Conservation (phyloP, 495 filamentous ascomycete genomes). For the Penicillium paxilli region DNA sequence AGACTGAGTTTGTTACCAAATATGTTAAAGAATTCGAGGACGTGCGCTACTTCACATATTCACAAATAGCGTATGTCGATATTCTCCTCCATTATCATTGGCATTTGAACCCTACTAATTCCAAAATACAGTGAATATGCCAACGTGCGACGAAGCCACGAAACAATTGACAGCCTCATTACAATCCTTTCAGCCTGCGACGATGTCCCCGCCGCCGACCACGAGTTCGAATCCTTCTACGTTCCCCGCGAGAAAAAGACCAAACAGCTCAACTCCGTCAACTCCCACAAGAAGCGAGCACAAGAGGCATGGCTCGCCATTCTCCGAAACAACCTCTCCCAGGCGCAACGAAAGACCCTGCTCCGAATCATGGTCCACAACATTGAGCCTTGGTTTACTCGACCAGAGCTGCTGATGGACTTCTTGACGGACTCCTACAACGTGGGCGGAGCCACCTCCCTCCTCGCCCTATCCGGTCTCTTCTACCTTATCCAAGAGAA, state of each 20-base stretch:
- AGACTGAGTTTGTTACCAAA: conserved; percentile 70
- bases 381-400: conserved; percentile 85
- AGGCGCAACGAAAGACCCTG: conserved; percentile 74
- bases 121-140: conserved; percentile 30
- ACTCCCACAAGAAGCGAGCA: conserved; percentile 53
- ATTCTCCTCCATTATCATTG: not conserved
- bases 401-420: conserved; percentile 91
- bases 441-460: conserved; percentile 76
- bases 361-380: conserved; percentile 69
- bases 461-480: conserved; percentile 87
- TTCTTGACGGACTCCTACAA: conserved; percentile 94
- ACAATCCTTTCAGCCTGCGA: conserved; percentile 66
- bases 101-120: conserved; percentile 19
- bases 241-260: conserved; percentile 66
- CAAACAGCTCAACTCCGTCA: conserved; percentile 40
- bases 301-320: conserved; percentile 85
- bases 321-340: conserved; percentile 62
- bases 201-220: conserved; percentile 57
- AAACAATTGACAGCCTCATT: conserved; percentile 55
- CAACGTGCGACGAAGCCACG: conserved; percentile 27
- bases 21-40: conserved; percentile 81
- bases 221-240: conserved; percentile 69
- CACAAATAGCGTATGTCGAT: conserved; percentile 61
- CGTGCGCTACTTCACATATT: conserved; percentile 78
- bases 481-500: conserved; percentile 92